These are phyloP conservation scores for Cystofilobasidium bisporidii DNA, from an alignment of 768 basidiomycete species.

Conservation along the genomic window DNA sequence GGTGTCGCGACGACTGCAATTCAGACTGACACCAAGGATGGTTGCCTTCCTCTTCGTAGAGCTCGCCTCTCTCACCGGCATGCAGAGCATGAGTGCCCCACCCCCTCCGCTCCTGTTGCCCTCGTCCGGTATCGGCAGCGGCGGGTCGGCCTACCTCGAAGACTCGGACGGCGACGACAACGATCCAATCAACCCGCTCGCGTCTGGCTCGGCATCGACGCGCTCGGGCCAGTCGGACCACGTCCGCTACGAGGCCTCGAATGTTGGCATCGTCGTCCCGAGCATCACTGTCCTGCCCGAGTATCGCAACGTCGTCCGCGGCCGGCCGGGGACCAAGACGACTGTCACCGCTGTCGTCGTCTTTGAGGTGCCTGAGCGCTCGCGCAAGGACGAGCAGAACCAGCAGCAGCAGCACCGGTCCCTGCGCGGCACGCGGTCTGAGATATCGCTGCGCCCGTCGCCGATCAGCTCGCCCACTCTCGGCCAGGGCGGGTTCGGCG, in stretches of 20 bases:
- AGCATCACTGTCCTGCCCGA: slow-evolving; percentile 90
- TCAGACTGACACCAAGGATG: too few relatives aligned
- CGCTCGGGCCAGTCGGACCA: slow-evolving; percentile 41
- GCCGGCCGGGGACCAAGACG: slow-evolving; percentile 50
- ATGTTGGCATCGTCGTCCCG: slow-evolving; percentile 68
- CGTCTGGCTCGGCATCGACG: slow-evolving; percentile 43
- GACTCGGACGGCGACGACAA: slow-evolving; percentile 31
- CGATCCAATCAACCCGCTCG: slow-evolving; percentile 46
- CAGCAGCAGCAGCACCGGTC: neutral
- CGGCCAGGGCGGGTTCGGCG: slow-evolving; percentile 54
- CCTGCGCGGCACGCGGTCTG: neutral
- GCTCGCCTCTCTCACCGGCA: slow-evolving; percentile 84
- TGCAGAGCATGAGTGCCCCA: slow-evolving; percentile 48
- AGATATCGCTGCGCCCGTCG: slow-evolving; percentile 15
- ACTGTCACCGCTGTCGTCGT: slow-evolving; percentile 88
- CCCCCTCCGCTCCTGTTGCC: slow-evolving; percentile 48
- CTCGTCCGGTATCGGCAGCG: neutral
- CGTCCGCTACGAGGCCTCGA: slow-evolving; percentile 35
- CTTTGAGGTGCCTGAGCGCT: slow-evolving; percentile 62
- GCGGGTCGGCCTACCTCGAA: slow-evolving; percentile 31
- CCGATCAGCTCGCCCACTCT: slow-evolving; percentile 32
- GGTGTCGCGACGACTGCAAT: slow-evolving; percentile 5
- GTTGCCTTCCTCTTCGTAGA: slow-evolving; percentile 47
- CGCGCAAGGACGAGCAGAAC: slow-evolving; percentile 9
- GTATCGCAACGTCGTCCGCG: slow-evolving; percentile 72